Conservation (phyloP, 345 rosid genomes). For the Crucihimalaya himalaica region DNA sequence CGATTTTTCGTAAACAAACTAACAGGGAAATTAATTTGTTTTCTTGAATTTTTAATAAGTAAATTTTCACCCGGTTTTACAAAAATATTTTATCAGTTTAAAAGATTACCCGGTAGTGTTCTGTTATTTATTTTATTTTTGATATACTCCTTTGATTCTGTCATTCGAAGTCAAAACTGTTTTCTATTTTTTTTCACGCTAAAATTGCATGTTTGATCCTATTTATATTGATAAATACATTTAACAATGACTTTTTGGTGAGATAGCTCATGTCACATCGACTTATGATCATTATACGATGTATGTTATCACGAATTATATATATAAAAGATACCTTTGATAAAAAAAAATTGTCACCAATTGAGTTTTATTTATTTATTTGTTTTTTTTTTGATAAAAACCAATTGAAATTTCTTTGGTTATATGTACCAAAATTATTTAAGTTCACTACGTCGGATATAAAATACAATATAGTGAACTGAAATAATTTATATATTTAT, state of each 20-base stretch:
- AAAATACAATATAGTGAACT: too few species aligned
- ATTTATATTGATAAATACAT: constrained; percentile 21
- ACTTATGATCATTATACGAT: neutral
- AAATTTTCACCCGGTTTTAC: neutral
- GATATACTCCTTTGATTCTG: neutral
- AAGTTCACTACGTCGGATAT: neutral
- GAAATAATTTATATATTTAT: too few species aligned
- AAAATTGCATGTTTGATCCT: constrained; percentile 3
- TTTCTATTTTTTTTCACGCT: neutral
- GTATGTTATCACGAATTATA: neutral
- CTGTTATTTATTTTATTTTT: neutral
- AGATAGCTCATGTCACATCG: constrained; percentile 26
- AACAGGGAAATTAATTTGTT: neutral
- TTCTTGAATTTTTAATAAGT: neutral
- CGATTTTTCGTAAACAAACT: neutral
- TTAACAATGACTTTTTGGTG: constrained; percentile 18
- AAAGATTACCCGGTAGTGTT: neutral
- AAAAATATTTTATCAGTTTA: too few species aligned
- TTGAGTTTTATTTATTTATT: neutral
- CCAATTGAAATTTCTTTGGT: too few species aligned
- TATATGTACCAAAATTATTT: too few species aligned
- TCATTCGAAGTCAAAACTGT: constrained; percentile 14
- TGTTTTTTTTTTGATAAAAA: too few species aligned
- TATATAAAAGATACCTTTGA: neutral
- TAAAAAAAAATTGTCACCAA: neutral